Evolutionary conservation across 441 rosid species (phyloP).

Genomic region (Syzygium malaccense): DNA sequence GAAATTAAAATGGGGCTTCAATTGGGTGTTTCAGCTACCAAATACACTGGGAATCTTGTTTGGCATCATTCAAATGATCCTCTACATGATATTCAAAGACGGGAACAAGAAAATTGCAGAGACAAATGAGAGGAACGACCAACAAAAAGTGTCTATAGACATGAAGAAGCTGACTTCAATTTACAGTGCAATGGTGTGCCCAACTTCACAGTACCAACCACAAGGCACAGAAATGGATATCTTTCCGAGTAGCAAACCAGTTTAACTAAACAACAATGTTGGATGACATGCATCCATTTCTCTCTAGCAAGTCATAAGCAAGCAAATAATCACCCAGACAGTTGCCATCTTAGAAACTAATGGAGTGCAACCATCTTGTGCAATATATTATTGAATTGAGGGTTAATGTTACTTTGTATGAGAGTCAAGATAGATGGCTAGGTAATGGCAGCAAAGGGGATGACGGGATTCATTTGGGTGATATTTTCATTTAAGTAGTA

Average conservation of each 20-base stretch:
- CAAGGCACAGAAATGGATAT: neutral
- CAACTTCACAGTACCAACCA: neutral
- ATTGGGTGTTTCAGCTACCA: conserved; percentile 35
- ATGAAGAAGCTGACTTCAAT: neutral
- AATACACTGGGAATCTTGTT: conserved; percentile 55
- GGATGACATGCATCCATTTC: neutral
- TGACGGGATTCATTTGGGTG: neutral
- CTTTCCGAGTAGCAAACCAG: neutral
- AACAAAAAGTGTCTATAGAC: neutral
- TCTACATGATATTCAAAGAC: conserved; percentile 44
- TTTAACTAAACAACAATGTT: neutral
- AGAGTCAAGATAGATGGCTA: neutral
- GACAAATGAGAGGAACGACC: neutral
- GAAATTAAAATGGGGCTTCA: neutral
- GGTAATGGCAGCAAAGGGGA: neutral
- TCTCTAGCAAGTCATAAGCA: neutral
- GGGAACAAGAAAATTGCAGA: conserved; percentile 1
- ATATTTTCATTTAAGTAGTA: neutral
- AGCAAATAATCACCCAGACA: neutral
- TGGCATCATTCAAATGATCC: conserved; percentile 56
- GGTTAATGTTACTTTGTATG: neutral
- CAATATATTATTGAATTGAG: neutral
- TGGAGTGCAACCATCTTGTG: neutral
- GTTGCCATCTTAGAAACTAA: neutral
- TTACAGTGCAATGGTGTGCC: neutral